A percentile compares a stretch with the other conserved stretches of the same genome.
phyloP scores from a whole-genome alignment of 306 rosid species.

The Cucurbita moschata region DNA sequence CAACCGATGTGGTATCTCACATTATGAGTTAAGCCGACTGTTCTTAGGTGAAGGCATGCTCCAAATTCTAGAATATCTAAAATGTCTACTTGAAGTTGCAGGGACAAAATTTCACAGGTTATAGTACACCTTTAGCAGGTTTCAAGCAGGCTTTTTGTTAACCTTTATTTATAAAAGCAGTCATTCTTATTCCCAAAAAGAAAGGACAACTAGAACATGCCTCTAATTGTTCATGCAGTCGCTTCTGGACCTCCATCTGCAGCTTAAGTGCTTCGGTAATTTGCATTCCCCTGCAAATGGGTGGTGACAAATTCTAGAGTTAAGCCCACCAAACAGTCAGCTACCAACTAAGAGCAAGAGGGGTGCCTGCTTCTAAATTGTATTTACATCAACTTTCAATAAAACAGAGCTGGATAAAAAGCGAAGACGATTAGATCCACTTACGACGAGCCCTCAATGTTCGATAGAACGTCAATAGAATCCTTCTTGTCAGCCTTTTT shows the following conservation, averaged over 20 bases:
- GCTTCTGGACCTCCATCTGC: constrained; percentile 99
- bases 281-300: constrained; percentile 73
- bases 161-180: no score
- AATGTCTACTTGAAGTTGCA: background rate
- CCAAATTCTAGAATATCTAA: background rate
- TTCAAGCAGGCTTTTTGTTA: no score
- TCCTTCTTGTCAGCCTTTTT: constrained; percentile 87
- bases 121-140: no score
- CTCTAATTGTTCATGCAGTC: constrained; percentile 96
- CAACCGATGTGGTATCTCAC: no score
- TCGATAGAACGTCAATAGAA: constrained; percentile 59
- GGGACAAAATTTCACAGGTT: no score
- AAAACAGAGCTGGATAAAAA: constrained; percentile 6
- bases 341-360: background rate
- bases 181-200: no score
- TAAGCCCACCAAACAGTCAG: background rate
- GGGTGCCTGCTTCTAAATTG: background rate
- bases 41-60: background rate
- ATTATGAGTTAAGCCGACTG: background rate
- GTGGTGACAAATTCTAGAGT: background rate
- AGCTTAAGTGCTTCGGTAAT: constrained; percentile 93
- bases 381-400: background rate
- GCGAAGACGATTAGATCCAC: constrained; percentile 20
- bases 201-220: constrained; percentile 25
- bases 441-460: constrained; percentile 84